Base-by-base conservation (phyloP, 176 grass and related monocot genomes). In the Panicum miliaceum region DNA sequence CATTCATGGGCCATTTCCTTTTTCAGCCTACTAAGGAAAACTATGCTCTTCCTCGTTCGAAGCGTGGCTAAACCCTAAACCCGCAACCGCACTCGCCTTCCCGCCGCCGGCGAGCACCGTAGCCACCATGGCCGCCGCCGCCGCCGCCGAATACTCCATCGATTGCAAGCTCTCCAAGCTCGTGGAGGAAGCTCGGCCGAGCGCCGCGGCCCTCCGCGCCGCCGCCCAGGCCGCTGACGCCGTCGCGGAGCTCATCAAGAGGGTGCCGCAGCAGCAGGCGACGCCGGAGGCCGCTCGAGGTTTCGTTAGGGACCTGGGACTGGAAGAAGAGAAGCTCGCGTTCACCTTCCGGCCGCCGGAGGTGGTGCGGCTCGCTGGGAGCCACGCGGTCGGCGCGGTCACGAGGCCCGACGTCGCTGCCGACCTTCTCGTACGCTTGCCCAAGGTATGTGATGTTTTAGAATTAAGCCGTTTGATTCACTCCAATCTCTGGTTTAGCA, bases 341-440 rank as follows among this genome's bases (percentile, higher is more conserved):
- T 89, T 99, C 65, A 61, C 73, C 8, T 99, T 99, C 76, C 82
- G 77, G 78, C 74, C 72, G 13, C 96, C 93, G 14, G 85, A 88
- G 84, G 85, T 69, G 16, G 89, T 93, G 22, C 83, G 61, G 76
- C 81, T 94, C 27, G 80, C 80, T 18, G 96, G 96, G 56, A 94
- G 91, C 85, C 82, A 89, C 76, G 88, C 89, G 75, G 57, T 89
- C 26, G 87, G 87, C 18, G 81, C 83, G 3, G 76, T 92, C 6
- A 86, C 88, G 40, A 92, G 89, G 82, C 96, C 96, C 12, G 93
- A 98, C 66, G 78, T 95, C 8, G 64, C 83, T 9, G 85, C 86
- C 3, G 96, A 98, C 77, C 89, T 98, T 20, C 79, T 99, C 35
- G 81, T 96, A 11, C 91, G 90, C 50, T 94, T 99, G 93, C 93